Conservation (phyloP, 805 yeast genomes). For the Myxozyma mucilagina region DNA sequence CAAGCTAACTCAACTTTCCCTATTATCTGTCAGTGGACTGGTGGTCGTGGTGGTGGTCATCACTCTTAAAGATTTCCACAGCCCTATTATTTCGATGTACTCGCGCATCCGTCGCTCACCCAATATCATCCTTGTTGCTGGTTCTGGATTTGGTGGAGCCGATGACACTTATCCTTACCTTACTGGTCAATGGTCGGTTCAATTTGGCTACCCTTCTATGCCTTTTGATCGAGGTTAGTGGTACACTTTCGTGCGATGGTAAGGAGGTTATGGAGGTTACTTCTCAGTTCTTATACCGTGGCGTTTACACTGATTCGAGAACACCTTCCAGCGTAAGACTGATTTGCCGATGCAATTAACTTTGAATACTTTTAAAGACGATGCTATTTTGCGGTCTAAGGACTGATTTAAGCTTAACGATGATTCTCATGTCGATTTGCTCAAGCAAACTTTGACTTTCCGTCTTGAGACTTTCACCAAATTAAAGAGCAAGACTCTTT, state of each 20-base stretch:
- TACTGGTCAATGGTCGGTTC: constrained; percentile 93
- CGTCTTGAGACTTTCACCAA: constrained; percentile 82
- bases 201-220: constrained; percentile 93
- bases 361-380: constrained; percentile 76
- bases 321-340: constrained; percentile 83
- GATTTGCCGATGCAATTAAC: constrained; percentile 85
- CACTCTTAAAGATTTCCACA: constrained; percentile 99
- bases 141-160: constrained; percentile 97
- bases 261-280: constrained; percentile 88
- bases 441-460: constrained; percentile 80
- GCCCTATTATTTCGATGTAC: constrained; percentile 94
- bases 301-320: constrained; percentile 79
- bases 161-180: constrained; percentile 97
- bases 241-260: constrained; percentile 75
- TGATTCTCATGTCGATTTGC: constrained; percentile 61
- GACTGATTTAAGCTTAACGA: constrained; percentile 93
- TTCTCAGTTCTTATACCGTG: constrained; percentile 95
- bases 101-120: constrained; percentile 87
- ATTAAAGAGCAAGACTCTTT: constrained; percentile 75
- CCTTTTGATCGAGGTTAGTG: constrained; percentile 97
- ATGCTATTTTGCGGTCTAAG: constrained; percentile 89
- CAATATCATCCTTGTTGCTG: constrained; percentile 89
- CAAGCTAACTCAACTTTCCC: constrained; percentile 96
- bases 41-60: constrained; percentile 99
- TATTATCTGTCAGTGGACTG: constrained; percentile 98